These are phyloP conservation scores for Solanum dulcamara DNA, from an alignment of 257 asterid genomes.

Conservation along the genomic window DNA sequence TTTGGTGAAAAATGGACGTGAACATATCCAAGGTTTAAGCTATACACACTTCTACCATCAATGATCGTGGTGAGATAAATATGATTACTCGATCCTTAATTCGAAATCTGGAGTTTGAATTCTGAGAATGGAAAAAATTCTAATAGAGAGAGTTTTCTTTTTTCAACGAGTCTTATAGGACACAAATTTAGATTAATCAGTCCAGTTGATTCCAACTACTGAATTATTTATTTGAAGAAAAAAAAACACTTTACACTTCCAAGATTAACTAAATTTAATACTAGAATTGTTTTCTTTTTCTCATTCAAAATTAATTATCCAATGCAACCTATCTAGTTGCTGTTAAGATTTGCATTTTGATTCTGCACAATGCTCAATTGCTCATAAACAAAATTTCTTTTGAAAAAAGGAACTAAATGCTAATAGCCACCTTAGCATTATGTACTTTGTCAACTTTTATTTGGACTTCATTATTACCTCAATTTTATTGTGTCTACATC, in stretches of 20 bases:
- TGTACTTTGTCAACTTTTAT: background rate
- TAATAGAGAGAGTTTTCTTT: accelerated
- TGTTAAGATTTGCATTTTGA: background rate
- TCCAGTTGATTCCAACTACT: background rate
- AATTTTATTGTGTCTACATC: background rate
- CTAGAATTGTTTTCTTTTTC: background rate
- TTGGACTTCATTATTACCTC: background rate
- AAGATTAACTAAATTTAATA: background rate
- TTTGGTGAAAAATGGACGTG: background rate
- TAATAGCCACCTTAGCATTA: background rate
- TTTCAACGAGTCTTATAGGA: background rate
- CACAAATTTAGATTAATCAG: background rate
- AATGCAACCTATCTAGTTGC: background rate
- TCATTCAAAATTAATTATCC: background rate
- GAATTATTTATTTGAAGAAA: background rate
- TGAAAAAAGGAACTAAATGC: background rate
- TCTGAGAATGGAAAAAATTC: background rate
- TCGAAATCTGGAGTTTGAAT: accelerated
- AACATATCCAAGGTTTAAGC: background rate
- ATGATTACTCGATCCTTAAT: background rate
- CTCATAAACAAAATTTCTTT: background rate
- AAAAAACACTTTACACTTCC: background rate
- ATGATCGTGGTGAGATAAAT: background rate
- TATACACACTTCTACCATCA: background rate
- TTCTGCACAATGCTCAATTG: too few relatives aligned